Base-by-base conservation (phyloP, 2,329 filamentous ascomycete genomes). In the Microdochium bolleyi region DNA sequence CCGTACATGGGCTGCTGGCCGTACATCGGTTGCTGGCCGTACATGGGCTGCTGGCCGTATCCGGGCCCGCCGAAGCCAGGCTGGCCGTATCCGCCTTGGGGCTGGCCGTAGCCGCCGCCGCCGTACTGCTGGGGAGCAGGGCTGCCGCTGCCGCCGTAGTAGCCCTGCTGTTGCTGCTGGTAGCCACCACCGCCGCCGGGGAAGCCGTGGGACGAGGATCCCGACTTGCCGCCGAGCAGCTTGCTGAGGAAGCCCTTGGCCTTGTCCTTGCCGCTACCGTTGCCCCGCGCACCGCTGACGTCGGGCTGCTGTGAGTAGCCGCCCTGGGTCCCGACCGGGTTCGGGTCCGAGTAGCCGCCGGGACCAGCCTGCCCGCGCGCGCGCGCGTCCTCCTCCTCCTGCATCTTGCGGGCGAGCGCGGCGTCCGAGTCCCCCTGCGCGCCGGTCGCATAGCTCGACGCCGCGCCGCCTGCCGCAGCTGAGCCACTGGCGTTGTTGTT, bases 311-410 rank as follows among this genome's bases (percentile, higher is more conserved):
- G 24, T 13, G 10, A 11, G 24, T 27, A 49, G 11, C 14, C n/a
- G 22, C 24, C 24, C 24, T 19, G 48, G 24, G 24, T 30, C 5
- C 27, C 27, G 27, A 30, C 24, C 24, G 48, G 14, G 48, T 8
- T 8, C 13, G 24, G 24, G 24, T 8, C 48, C 8, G n/a, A 30
- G 24, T 52, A 41, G 10, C 52, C 53, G 53, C 51, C 56, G 51
- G 60, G 61, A 53, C 64, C 60, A 50, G 51, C 58, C 57, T n/a
- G n/a, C n/a, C n/a, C n/a, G n/a, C 65, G 64, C 16, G 76, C 77
- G 48, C 82, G 80, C 5, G 83, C 82, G 57, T 95, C 79, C 68
- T 96, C 91, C 68, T 96, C 88, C 48, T 87, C 87, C 67, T 96
- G 92, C 44, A 96, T 74, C 63, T 84, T 81, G 41, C 88, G 79